Base-by-base conservation (phyloP, 2,329 filamentous ascomycete genomes). In the Epichloe typhina region DNA sequence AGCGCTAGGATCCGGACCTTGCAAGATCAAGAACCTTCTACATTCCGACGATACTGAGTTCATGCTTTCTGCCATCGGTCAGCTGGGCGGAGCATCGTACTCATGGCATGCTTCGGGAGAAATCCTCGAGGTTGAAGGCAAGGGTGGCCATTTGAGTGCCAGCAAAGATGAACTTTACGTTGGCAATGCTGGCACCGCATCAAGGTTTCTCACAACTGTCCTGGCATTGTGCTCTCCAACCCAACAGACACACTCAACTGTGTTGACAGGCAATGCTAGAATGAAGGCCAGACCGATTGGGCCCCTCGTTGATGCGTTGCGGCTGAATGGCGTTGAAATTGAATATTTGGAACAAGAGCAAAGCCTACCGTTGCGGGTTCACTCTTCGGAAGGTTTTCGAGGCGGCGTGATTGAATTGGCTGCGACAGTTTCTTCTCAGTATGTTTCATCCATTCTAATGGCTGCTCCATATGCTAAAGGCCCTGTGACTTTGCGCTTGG, bases 211-310 rank as follows among this genome's bases (percentile, higher is more conserved):
- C 55, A 96, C 93, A 0, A 94, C 88, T 0, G 89, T 97, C 23
- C 84, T 88, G 12, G 85, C 90, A 8, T 79, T 98, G 33, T 93
- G 90, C 59, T 76, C 80, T 37, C 77, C 88, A 1, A 75, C 77
- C 1, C 71, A 72, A 13, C 76, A 80, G 13, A 74, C 76, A 17
- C 54, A 50, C 5, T 83, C 83, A 3, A 95, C 86, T 4, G 71
- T 95, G 35, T 73, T 98, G 38, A 98, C 93, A 0, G 93, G 93
- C 43, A 98, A 98, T 67, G 83, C 86, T 9, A 82, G 93, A 49
- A 98, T 98, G 93, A 95, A 97, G 71, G 82, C 91, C 57, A 80
- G 93, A 50, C 94, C 94, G 1, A 95, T 97, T 60, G 91, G 89
- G 3, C 84, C 93, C 17, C 77, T 98, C 12, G 91, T 98, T 12